Base-by-base conservation (phyloP, 208 protist genomes). In the Trypanosomatidae sp. region DNA sequence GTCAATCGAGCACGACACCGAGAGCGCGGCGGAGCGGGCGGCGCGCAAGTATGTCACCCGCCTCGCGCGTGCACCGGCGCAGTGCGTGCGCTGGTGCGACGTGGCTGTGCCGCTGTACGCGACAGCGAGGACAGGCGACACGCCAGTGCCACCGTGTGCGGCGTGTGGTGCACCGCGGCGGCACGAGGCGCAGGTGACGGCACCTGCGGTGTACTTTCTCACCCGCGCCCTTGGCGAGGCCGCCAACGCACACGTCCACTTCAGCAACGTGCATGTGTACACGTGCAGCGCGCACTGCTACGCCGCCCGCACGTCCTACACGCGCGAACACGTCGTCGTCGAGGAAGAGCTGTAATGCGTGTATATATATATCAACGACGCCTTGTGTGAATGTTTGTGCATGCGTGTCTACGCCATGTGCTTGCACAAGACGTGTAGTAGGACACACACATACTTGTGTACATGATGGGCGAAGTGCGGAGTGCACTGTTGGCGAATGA, bases 61-160 rank as follows among this genome's bases (percentile, higher is more conserved):
- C 21, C 75, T 93, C 37, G 63, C 71, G 45, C 52, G 50, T 32
- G 55, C 52, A 28, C 76, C 80, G 4, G 74, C 85, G 27, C 85
- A 93, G 61, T 89, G 79, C 51, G 67, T 93, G 44, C 72, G 85
- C 20, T 93, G 85, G 80, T 79, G 71, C 46, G 73, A 63, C n/a
- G 75, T 57, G 18, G 71, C 71, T 6, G 24, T 54, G 3, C 80
- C 78, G n/a, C 47, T 92, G 19, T 71, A 71, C 10, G 43, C 53
- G 13, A 57, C 38, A 6, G 21, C 61, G 30, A 48, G 18, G 16
- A 71, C 73, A 1, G 68, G 59, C 39, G 25, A 50, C 6, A 38
- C 51, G 10, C 27, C 39, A 4, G 48, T 82, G 8, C 79, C 79
- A 8, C 52, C 56, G 22, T 93, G 85, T 38, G 37, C 68, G 4